Percentiles rank a stretch among this genome's conserved stretches.
These are phyloP conservation scores for Naegleria gruberi DNA, from an alignment of 208 protist genomes.

Conservation along the genomic window DNA sequence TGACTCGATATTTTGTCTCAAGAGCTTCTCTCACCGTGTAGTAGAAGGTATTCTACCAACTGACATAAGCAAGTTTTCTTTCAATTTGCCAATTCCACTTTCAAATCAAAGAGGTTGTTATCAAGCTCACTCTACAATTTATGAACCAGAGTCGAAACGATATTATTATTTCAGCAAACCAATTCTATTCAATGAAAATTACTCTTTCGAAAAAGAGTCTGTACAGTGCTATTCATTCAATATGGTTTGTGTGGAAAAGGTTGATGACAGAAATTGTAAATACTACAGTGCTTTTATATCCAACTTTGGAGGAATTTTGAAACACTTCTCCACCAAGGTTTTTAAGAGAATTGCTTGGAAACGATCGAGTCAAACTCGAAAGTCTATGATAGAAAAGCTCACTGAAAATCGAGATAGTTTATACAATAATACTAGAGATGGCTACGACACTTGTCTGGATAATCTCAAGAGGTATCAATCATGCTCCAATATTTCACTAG, in stretches of 20 bases:
- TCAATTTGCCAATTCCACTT: not conserved
- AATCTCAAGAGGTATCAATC: not conserved
- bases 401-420: not conserved
- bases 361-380: not conserved
- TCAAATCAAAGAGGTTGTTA: not conserved
- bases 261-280: not conserved
- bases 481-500: not conserved
- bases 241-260: not conserved
- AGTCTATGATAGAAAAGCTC: not conserved
- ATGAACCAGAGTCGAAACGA: not conserved
- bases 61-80: not conserved
- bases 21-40: not conserved
- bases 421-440: not conserved
- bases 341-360: not conserved
- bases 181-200: not conserved
- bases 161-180: not conserved
- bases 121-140: not conserved
- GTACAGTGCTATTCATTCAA: not conserved
- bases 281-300: not conserved
- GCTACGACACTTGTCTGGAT: not conserved
- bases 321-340: not conserved
- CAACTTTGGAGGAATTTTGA: not conserved
- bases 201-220: not conserved
- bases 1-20: not conserved
- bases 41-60: not conserved